These are phyloP conservation scores for Mucor circinelloides DNA, from an alignment of 371 early-diverging fungal genomes.

Conservation along the genomic window DNA sequence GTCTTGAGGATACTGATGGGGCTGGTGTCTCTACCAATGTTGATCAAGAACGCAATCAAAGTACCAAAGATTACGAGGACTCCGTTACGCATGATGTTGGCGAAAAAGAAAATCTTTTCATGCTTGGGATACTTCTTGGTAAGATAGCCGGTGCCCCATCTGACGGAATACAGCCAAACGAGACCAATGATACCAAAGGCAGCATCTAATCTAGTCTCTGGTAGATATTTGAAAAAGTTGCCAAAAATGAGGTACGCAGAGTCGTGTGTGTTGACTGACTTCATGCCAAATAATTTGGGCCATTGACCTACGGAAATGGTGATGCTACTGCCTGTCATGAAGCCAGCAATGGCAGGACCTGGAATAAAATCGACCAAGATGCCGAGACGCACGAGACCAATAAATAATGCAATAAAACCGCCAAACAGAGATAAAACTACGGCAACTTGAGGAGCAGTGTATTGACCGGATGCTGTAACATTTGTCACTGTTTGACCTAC, in stretches of 20 bases:
- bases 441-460: slow-evolving; percentile 49
- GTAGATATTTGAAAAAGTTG: slow-evolving; percentile 46
- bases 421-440: slow-evolving; percentile 58
- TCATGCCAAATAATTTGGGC: slow-evolving; percentile 76
- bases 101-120: slow-evolving; percentile 41
- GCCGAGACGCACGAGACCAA: slow-evolving; percentile 80
- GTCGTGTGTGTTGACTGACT: slow-evolving; percentile 56
- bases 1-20: slow-evolving; percentile 60
- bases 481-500: slow-evolving; percentile 67
- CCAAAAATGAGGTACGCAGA: slow-evolving; percentile 55
- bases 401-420: slow-evolving; percentile 58
- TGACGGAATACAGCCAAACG: slow-evolving; percentile 43
- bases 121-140: slow-evolving; percentile 35
- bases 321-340: slow-evolving; percentile 73
- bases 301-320: slow-evolving; percentile 74
- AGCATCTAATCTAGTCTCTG: slow-evolving; percentile 45
- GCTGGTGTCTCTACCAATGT: slow-evolving; percentile 27
- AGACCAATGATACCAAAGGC: slow-evolving; percentile 50
- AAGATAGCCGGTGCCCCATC: slow-evolving; percentile 26
- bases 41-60: slow-evolving; percentile 38
- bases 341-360: slow-evolving; percentile 71
- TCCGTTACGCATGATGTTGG: slow-evolving; percentile 51
- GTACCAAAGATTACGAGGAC: slow-evolving; percentile 49
- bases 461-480: slow-evolving; percentile 39
- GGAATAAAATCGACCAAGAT: slow-evolving; percentile 88